Evolutionary conservation across 768 basidiomycete genomes (phyloP), one percentile per base, ranked within the genome.

Genomic region (Rhodosporidiobolus odoratus): DNA sequence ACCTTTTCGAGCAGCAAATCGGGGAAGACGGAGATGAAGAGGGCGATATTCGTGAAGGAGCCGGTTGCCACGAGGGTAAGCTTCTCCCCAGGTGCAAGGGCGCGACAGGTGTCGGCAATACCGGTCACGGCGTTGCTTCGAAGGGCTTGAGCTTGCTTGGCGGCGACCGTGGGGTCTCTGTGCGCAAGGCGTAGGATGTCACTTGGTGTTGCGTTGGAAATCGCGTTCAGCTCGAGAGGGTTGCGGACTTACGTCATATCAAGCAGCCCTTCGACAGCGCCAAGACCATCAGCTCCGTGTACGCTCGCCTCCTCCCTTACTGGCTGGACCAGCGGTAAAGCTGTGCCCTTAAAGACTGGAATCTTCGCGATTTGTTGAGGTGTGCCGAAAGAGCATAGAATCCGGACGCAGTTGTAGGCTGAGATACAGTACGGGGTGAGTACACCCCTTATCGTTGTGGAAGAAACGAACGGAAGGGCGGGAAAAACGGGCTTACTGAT

Each of bases 1-100:
- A 90, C 81, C 21, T 82, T 86, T 4, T 81, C 80, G 45, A 58
- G 64, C 30, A 84, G 66, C 8, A 87, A 79, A 34, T 85, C 82
- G 0, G 86, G 84, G 61, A 82, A 82, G n/a, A 81, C 78, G 68
- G 82, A 82, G 30, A 88, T 81, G 73, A 90, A 87, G 9, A 88
- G 79, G 0, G 86, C 88, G 43, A 90, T 82, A 70, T 93, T 94
- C 34, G 92, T 92, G 86, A 90, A 86, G 4, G 92, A 89, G 0
- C 92, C 92, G 7, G 84, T 86, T 0, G 90, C 89, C 3, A 91
- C 84, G 3, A 94, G 75, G 0, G 85, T 85, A 15, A 88, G 84
- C 79, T 89, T 85, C 47, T 79, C 76, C 8, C 88, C 89, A 2
- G 78, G 72, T 19, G 65, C 57, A 25, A 67, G 80, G 15, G 48